Evolutionary conservation across 192 early-diverging fungal genomes (phyloP), one percentile per base, ranked within the genome.

Genomic region (Cladochytrium replicatum): DNA sequence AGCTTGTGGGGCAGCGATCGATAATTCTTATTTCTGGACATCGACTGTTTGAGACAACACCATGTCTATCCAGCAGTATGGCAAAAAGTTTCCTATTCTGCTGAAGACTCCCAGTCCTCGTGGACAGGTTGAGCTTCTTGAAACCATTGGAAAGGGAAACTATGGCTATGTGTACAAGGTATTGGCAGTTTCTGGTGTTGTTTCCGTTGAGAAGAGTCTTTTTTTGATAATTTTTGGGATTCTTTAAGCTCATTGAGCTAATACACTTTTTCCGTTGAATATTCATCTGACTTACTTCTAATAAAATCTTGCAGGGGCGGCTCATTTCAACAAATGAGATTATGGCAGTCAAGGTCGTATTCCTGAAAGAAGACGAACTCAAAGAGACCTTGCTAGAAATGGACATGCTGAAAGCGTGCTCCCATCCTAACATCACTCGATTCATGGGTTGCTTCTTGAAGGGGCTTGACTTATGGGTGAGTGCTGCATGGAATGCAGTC

Each of bases 161-260:
- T 81, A 81, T 57, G 79, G 79, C 32, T 75, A 80, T 50, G 79
- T 80, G 17, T 80, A 80, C 55, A 67, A 68, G 71, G 77, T 78
- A 30, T 31, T 4, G 26, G 25, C 22, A 7, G 26, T 25, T 21
- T n/a, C 26, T 26, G 11, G 21, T 46, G 6, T 6, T 29, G 23
- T 23, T 24, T 51, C 46, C 7, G n/a, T 7, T 24, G 39, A 25
- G 11, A 34, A 11, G 31, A n/a, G 29, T 48, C 8, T 17, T 11
- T 21, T 9, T 6, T 48, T 37, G 47, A 6, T 38, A n/a, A 32
- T 7, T n/a, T n/a, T 43, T 24, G 46, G 6, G n/a, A 13, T 9
- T 48, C 41, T 13, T 48, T 26, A 48, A 11, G 13, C 24, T 41
- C 9, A 9, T 41, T 6, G 6, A 7, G 7, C 32, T 48, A 41